Evolutionary conservation across 768 basidiomycete species (phyloP), one percentile per base, ranked within the genome.

Genomic region (Tricholoma matsutake): DNA sequence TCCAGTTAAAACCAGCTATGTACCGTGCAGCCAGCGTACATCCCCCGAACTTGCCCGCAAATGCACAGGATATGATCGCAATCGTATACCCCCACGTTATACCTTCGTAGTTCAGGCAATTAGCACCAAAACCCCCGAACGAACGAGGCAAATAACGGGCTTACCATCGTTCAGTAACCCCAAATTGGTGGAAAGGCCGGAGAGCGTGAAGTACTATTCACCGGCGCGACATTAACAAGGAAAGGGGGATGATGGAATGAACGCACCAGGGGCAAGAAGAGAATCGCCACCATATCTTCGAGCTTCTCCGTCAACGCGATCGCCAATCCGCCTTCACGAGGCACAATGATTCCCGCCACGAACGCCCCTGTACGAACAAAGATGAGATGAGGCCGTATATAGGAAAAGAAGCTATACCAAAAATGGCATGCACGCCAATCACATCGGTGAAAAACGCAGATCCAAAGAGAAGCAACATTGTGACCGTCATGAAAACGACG

Each of bases 401-500:
- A 53, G 25, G n/a, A 52, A 41, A 61, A 37, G 25, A 39, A 2
- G 29, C 61, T 75, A 29, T 58, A 83, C 94, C 94, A 68, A 96
- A 96, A 63, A 96, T 94, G 37, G 94, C 89, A 68, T 94, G 90
- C 1, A 94, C 91, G 20, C 94, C 96, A 66, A 98, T 94, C 58
- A 91, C 79, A 67, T 96, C 95, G 1, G 95, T 97, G 70, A 98
- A 89, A 74, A 96, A 98, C 0, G 95, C 92, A 6, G 87, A 91
- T 0, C 84, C 86, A 74, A 98, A 96, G 11, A 94, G 77, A 6
- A 92, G 73, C 13, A 96, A 73, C 58, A 96, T 88, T 14, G 87
- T 88, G 1, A 85, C 72, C 0, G 92, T 94, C 92, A 97, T 96
- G 74, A 95, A 94, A 65, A 89, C 84, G 63, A 93, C 87, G 0